Percentiles rank a stretch among this genome's conserved stretches.
phyloP scores from a whole-genome alignment of 352 stramenopile genomes.

The Globisporangium radiosum region DNA sequence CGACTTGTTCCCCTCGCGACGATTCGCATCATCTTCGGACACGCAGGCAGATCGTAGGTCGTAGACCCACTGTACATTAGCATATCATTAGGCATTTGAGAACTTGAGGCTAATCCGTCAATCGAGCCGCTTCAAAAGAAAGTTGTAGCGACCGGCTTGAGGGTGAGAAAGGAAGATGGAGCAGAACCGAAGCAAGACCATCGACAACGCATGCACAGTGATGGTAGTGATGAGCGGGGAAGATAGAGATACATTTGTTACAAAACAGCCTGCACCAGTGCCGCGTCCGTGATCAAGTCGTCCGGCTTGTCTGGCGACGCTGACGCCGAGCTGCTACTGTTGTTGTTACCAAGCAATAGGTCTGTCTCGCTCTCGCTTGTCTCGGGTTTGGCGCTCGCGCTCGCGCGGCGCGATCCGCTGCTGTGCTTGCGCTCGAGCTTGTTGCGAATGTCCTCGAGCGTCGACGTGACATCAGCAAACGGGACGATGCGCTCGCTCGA shows the following conservation, averaged over 20 bases:
- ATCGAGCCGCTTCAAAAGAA: too few species aligned
- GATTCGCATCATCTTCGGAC: too few species aligned
- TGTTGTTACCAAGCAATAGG: constrained; percentile 41
- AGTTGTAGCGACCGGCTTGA: too few species aligned
- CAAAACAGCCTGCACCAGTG: constrained; percentile 5
- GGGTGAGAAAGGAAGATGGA: too few species aligned
- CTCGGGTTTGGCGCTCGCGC: constrained; percentile 5
- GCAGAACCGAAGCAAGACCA: too few species aligned
- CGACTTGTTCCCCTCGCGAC: too few species aligned
- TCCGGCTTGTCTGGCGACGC: constrained; percentile 28
- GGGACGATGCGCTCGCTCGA: constrained; percentile 23
- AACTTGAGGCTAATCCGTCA: too few species aligned
- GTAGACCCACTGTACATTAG: too few species aligned
- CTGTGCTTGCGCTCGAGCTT: constrained; percentile 51
- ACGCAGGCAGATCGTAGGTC: too few species aligned
- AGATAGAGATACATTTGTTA: neutral
- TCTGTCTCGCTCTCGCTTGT: constrained; percentile 12
- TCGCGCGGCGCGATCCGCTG: constrained; percentile 10
- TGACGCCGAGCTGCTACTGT: constrained; percentile 18
- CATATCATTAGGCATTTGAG: too few species aligned
- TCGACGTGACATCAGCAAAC: constrained; percentile 41
- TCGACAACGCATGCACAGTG: too few species aligned
- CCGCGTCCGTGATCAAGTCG: constrained; percentile 10
- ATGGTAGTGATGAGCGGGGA: too few species aligned
- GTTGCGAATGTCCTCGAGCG: constrained; percentile 51